Conservation (phyloP, 306 rosid genomes). For the Vachellia collinsii region DNA sequence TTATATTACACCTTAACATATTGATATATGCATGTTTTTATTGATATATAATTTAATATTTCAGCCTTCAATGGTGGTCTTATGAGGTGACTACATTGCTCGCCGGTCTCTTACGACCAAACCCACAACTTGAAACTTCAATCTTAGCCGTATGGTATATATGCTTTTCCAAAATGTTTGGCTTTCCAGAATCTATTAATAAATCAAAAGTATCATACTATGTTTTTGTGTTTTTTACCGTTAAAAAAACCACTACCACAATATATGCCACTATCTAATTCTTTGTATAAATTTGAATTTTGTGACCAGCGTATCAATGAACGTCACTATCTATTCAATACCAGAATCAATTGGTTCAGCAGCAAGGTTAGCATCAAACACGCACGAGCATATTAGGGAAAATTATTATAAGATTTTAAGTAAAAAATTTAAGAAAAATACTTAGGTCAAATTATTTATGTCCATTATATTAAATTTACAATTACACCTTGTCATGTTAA, state of each 20-base stretch:
- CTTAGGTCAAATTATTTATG: no score
- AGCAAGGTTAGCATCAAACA: slow-evolving; percentile 14
- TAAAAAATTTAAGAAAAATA: no score
- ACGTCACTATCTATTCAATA: slow-evolving; percentile 53
- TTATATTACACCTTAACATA: no score
- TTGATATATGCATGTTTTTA: no score
- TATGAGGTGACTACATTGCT: slow-evolving; percentile 65
- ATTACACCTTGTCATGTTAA: no score
- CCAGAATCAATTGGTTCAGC: slow-evolving; percentile 67
- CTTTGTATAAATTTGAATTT: neutral
- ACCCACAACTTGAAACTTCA: slow-evolving; percentile 83
- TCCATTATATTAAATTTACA: no score
- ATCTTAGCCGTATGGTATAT: slow-evolving; percentile 58
- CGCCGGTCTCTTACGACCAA: slow-evolving; percentile 72
- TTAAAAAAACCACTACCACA: neutral
- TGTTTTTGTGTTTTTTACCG: no score
- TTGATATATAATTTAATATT: slow-evolving; percentile 2
- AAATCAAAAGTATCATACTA: neutral
- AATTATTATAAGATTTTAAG: no score
- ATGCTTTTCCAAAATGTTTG: neutral
- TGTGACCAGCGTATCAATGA: slow-evolving; percentile 54
- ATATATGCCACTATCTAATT: neutral
- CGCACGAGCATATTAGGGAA: no score
- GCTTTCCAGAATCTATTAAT: neutral
- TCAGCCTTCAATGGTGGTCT: slow-evolving; percentile 89